These are phyloP conservation scores for Silene uniflora DNA, from an alignment of 148 eudicot species.

Conservation along the genomic window DNA sequence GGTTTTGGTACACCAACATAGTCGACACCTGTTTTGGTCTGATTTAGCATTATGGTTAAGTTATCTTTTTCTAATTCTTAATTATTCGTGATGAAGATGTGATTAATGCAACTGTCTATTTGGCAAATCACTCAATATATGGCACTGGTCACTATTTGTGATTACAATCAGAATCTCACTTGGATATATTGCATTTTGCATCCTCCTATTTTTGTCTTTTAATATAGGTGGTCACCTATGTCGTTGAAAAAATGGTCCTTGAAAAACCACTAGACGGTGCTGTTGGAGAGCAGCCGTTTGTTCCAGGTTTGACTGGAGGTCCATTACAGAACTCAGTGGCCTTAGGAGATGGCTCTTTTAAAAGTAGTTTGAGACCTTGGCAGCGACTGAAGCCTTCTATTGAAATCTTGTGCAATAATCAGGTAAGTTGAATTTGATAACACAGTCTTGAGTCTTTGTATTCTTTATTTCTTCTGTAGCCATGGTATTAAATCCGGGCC, in stretches of 20 bases:
- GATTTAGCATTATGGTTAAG: neutral
- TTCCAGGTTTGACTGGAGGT: slow-evolving; percentile 53
- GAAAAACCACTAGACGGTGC: slow-evolving; percentile 68
- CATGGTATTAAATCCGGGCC: neutral
- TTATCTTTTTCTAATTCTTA: neutral
- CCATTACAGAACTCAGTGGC: slow-evolving; percentile 44
- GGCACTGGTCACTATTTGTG: too few species aligned
- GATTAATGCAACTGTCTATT: neutral
- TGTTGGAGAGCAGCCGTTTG: slow-evolving; percentile 52
- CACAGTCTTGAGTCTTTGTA: neutral
- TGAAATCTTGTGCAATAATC: slow-evolving; percentile 92
- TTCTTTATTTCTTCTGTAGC: neutral
- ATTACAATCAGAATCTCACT: neutral
- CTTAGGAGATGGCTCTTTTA: slow-evolving; percentile 58
- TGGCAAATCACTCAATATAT: neutral
- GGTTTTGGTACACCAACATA: neutral
- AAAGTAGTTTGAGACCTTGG: slow-evolving; percentile 73
- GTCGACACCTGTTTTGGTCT: too few species aligned
- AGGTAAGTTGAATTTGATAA: slow-evolving; percentile 43
- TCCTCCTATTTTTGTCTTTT: slow-evolving; percentile 10
- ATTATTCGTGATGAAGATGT: too few species aligned
- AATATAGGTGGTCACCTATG: slow-evolving; percentile 76
- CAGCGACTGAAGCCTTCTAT: slow-evolving; percentile 76
- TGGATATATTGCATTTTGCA: slow-evolving; percentile 8
- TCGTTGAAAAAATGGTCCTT: slow-evolving; percentile 79